Base-by-base conservation (phyloP, 169 alveolate species). In the Plasmodium reichenowi region DNA sequence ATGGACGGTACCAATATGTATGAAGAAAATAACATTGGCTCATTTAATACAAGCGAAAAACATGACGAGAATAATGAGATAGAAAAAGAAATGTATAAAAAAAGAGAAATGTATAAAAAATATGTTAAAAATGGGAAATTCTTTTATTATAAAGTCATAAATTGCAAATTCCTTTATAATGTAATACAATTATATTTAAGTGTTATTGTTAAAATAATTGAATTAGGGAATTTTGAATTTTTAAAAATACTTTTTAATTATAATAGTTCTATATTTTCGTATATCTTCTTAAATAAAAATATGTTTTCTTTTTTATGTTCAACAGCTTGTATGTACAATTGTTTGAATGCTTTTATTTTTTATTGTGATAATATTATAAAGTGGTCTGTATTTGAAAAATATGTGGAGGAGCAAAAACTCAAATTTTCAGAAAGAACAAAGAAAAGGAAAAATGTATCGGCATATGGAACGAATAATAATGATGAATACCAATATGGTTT, bases 151-250 rank as follows among this genome's bases (percentile, higher is more conserved):
- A 72, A 47, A 59, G 71, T 45, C n/a, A 60, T 71, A 59, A 85
- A 85, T 64, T 7, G 4, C 2, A 48, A 58, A 26, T 85, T 85
- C 71, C 5, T 85, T n/a, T 5, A 15, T 20, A 43, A n/a, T 13
- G 74, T 85, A 8, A 67, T 85, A 10, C 71, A 71, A 24, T 45
- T 85, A 74, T 85, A 71, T 64, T 24, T 85, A 71, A 85, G 92
- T 64, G 47, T 72, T 59, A 59, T 85, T 6, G 62, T 85, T 54
- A 85, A 85, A 59, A 85, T 85, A 45, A 85, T 85, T 10, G 92
- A 85, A 48, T 26, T 85, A 9, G 92, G 92, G 9, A 85, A 85
- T 47, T 85, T 58, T 45, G 92, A 85, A 60, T 71, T 59, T 85
- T 38, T 85, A 45, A 85, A 85, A 47, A 85, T 85, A 2, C 52